Evolutionary conservation across 495 filamentous ascomycete genomes (phyloP), one percentile per base, ranked within the genome.

Genomic region (Aspergillus conjunctus): DNA sequence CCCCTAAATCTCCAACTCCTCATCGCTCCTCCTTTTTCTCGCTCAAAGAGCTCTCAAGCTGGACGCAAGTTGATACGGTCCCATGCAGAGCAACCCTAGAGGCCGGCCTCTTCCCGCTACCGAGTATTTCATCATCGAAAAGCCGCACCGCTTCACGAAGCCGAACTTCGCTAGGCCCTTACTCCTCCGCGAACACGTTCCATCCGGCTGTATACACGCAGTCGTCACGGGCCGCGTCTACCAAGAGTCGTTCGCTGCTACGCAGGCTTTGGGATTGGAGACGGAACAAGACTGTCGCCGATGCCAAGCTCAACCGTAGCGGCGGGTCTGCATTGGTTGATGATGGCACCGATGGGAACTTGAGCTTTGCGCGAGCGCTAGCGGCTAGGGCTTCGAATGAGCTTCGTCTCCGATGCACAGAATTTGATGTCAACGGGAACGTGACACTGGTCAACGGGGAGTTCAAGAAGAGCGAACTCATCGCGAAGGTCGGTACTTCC

Each of bases 391-490:
- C 89, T 1, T 84, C 87, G 9, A 88, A 92, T 61, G 92, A 96
- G 72, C 81, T 91, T 37, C 85, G 88, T 61, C 74, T 98, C 65
- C 83, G 94, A 57, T 98, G 94, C 68, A 98, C 94, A 1, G 94
- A 98, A 73, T 90, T 98, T 64, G 92, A 97, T 65, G 87, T 88
- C 64, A 88, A 90, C 67, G 94, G 94, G n/a, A 87, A 96, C 59
- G 91, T 97, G 39, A 94, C 91, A n/a, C 81, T 97, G 50, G 88
- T 96, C 10, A 94, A 92, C 73, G 93, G 93, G 53, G 94, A 98
- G 73, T 96, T 97, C 73, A 93, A 93, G 75, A 98, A 98, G 80
- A 90, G 84, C 63, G 94, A 98, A 75, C 81, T 98, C 9, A 98
- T 96, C 69, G 91, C 92, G 34, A 98, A 92, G 85, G 93, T 97